Evolutionary conservation across 768 basidiomycete genomes (phyloP), one percentile per base, ranked within the genome.

Genomic region (Tricholoma bakamatsutake): DNA sequence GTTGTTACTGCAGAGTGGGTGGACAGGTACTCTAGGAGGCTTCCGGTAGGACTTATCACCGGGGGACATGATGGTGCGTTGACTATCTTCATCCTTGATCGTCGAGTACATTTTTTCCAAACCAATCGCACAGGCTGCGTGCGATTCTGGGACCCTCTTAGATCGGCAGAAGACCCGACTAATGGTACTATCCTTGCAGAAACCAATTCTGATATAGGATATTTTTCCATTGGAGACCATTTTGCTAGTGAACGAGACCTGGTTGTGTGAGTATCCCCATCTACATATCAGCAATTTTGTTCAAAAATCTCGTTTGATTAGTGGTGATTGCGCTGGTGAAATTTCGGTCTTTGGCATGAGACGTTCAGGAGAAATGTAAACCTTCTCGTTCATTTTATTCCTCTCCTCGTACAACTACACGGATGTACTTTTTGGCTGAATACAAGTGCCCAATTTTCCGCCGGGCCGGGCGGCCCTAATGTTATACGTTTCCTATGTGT

Each of bases 31-130:
- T 55, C 62, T 10, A 66, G 68, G 7, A 67, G 75, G 40, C 57
- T 64, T 10, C 61, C 61, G 12, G 59, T 74, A n/a, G 79, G 81
- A 4, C 72, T 88, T 17, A 65, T 84, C 17, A 85, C 80, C 8
- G 85, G 82, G 3, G 85, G 87, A 0, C 72, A 78, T 34, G 87
- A 89, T 63, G 86, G 87, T 86, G 58, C 54, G 78, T 62, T 48
- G 35, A 17, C 3, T 47, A 8, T 12, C 48, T 17, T 46, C 43
- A 15, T 42, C 12, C 35, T 37, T 40, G 4, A 24, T 21, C 31
- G 42, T 46, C 30, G 53, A 35, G 40, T 42, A 55, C 27, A 45
- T 34, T 11, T n/a, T 47, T 47, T 13, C 17, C 18, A 48, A 66
- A 34, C 58, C 28, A 28, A 8, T 42, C 40, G 43, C 33, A 57